Percentiles rank a stretch among this genome's conserved stretches.
Evolutionary conservation across 2,329 filamentous ascomycete species (phyloP).

Genomic region (Trichophyton benhamiae): DNA sequence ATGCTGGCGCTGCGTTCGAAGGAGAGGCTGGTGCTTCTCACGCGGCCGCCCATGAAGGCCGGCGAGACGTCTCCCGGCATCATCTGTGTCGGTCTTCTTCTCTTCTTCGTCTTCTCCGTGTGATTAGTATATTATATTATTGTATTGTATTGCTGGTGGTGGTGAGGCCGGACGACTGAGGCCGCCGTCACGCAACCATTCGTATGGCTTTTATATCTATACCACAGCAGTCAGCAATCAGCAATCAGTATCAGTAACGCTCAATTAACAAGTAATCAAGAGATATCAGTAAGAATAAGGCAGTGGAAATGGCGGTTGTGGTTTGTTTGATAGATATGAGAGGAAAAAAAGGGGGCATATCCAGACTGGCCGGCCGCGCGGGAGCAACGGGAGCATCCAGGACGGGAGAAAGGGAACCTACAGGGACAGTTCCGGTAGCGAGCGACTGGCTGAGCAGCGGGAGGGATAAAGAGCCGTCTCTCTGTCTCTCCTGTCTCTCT

Average conservation of each 20-base stretch:
- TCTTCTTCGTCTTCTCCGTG: not conserved
- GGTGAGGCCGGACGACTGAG: not conserved
- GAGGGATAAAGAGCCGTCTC: not conserved
- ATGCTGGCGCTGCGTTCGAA: constrained; percentile 24
- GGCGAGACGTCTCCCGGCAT: constrained; percentile 10
- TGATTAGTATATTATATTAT: not conserved
- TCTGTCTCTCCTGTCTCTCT: no score
- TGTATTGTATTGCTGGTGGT: not conserved
- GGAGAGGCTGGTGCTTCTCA: constrained; percentile 29
- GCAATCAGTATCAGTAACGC: not conserved
- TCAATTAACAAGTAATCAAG: no score
- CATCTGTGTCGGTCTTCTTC: not conserved
- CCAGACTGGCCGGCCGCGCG: not conserved
- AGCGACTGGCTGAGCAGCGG: not conserved
- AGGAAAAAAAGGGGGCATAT: no score
- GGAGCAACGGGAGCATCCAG: not conserved
- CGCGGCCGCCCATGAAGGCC: constrained; percentile 7
- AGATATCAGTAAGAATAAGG: no score
- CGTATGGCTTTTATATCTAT: not conserved
- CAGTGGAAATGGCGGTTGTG: no score
- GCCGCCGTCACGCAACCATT: not conserved
- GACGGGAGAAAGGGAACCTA: not conserved
- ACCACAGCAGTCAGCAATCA: not conserved
- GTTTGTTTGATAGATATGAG: no score
- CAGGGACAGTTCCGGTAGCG: not conserved